Percentiles rank a stretch among this genome's conserved stretches.
Evolutionary conservation across 441 rosid species (phyloP).

Genomic region (Kokia cookei): DNA sequence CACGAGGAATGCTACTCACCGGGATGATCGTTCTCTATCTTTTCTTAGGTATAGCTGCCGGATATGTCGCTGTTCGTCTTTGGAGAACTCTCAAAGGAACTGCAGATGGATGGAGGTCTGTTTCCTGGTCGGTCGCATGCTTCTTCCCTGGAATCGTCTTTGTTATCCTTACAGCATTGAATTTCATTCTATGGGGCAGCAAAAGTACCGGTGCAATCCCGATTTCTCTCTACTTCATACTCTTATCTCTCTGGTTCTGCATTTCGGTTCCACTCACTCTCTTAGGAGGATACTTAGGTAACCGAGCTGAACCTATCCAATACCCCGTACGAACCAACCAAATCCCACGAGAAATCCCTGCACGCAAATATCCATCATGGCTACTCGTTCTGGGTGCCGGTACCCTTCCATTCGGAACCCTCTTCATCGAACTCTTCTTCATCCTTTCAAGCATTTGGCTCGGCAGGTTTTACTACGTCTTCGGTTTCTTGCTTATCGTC

Average conservation of each 20-base stretch:
- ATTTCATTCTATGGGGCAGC: constrained; percentile 91
- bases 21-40: constrained; percentile 93
- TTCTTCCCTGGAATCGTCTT: constrained; percentile 95
- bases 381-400: constrained; percentile 98
- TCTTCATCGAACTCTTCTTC: constrained; percentile 92
- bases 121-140: constrained; percentile 77
- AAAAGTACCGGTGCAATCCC: constrained; percentile 90
- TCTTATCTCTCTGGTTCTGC: constrained; percentile 90
- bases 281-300: constrained; percentile 81
- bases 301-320: constrained; percentile 62
- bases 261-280: constrained; percentile 92
- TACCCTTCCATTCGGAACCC: constrained; percentile 95
- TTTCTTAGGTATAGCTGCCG: constrained; percentile 77
- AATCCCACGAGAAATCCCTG: constrained; percentile 94
- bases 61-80: constrained; percentile 74
- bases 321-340: constrained; percentile 95
- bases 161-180: constrained; percentile 65
- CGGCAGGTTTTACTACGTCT: constrained; percentile 90
- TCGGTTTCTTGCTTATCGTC: constrained; percentile 86
- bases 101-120: constrained; percentile 75
- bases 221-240: constrained; percentile 67
- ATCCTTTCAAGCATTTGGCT: constrained; percentile 96
- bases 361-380: constrained; percentile 92
- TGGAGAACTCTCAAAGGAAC: constrained; percentile 87
- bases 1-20: constrained; percentile 87